A percentile compares a stretch with the other conserved stretches of the same genome.
phyloP scores from a whole-genome alignment of 2,329 filamentous ascomycete species.

The Xylaria sp. region DNA sequence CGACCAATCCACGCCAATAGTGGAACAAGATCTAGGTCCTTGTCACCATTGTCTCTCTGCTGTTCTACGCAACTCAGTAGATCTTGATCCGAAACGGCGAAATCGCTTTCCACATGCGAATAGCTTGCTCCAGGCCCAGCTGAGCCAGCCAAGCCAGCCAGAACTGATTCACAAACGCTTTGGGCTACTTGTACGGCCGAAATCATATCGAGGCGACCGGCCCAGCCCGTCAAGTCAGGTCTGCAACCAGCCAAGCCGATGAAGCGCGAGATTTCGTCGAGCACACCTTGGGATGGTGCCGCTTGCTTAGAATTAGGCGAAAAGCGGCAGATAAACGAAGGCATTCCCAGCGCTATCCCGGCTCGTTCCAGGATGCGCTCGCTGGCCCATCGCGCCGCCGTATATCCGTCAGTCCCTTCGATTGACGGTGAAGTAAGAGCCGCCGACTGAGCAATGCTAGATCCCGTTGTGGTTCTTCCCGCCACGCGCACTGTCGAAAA shows the following conservation, averaged over 20 bases:
- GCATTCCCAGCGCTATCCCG: not conserved
- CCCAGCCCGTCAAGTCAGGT: slow-evolving; percentile 14
- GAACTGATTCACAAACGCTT: no score
- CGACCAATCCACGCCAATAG: no score
- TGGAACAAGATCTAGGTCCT: no score
- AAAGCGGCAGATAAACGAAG: slow-evolving; percentile 15
- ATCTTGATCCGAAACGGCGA: no score
- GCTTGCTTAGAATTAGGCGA: not conserved
- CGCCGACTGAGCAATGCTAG: slow-evolving; percentile 25
- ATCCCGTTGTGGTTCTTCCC: no score
- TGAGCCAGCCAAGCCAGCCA: no score
- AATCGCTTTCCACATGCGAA: no score
- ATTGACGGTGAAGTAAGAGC: slow-evolving; percentile 13
- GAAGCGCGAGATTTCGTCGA: not conserved
- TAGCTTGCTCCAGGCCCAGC: no score
- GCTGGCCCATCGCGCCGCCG: slow-evolving; percentile 31
- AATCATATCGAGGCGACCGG: slow-evolving; percentile 22
- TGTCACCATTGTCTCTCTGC: no score
- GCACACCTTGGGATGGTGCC: not conserved
- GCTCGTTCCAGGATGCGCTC: slow-evolving; percentile 34
- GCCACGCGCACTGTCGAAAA: slow-evolving; percentile 15
- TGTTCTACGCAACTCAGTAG: no score
- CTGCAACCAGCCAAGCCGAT: not conserved
- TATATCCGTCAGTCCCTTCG: slow-evolving; percentile 10
- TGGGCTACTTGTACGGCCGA: not conserved